A percentile compares a stretch with the other conserved stretches of the same genome.
phyloP scores from a whole-genome alignment of 1,284 basidiomycete species.

The Boletus sp. region DNA sequence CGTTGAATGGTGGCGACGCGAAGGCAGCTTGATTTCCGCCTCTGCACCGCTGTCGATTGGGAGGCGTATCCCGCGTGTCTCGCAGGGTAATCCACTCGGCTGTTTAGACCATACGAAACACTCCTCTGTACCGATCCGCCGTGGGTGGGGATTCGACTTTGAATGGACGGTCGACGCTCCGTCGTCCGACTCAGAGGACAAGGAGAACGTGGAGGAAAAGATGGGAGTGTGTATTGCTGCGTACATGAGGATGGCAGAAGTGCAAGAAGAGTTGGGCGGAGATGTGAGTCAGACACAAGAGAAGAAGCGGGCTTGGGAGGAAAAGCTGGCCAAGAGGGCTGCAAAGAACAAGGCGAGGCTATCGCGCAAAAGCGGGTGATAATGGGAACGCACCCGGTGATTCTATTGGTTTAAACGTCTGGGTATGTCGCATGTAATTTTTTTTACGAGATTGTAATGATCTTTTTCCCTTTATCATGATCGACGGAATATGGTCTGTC shows the following conservation, averaged over 20 bases:
- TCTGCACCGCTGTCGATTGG: slow-evolving; percentile 36
- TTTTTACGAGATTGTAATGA: slow-evolving; percentile 9
- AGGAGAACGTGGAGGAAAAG: slow-evolving; percentile 45
- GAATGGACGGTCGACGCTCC: slow-evolving; percentile 50
- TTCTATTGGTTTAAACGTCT: slow-evolving; percentile 2
- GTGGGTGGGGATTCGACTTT: slow-evolving; percentile 80
- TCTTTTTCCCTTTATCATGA: background rate
- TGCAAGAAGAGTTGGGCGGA: slow-evolving; percentile 50
- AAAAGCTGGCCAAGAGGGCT: slow-evolving; percentile 44
- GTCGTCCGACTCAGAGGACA: slow-evolving; percentile 4
- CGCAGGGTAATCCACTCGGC: background rate
- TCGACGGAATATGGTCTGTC: background rate
- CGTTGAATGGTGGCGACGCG: slow-evolving; percentile 80
- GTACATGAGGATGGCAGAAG: slow-evolving; percentile 41
- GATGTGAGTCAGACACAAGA: slow-evolving; percentile 67
- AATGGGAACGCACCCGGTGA: too few relatives aligned
- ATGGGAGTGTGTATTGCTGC: slow-evolving; percentile 69
- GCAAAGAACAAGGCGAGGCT: slow-evolving; percentile 30
- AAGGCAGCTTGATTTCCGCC: slow-evolving; percentile 55
- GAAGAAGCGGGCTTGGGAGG: slow-evolving; percentile 56
- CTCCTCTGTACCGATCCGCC: slow-evolving; percentile 23
- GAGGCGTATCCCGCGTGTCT: background rate
- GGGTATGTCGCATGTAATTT: slow-evolving; percentile 15
- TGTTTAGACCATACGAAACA: background rate
- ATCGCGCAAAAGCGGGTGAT: slow-evolving; percentile 22